These are phyloP conservation scores for Teratosphaeria pseudoeucalypti DNA, from an alignment of 2,329 filamentous ascomycete species.

Conservation along the genomic window DNA sequence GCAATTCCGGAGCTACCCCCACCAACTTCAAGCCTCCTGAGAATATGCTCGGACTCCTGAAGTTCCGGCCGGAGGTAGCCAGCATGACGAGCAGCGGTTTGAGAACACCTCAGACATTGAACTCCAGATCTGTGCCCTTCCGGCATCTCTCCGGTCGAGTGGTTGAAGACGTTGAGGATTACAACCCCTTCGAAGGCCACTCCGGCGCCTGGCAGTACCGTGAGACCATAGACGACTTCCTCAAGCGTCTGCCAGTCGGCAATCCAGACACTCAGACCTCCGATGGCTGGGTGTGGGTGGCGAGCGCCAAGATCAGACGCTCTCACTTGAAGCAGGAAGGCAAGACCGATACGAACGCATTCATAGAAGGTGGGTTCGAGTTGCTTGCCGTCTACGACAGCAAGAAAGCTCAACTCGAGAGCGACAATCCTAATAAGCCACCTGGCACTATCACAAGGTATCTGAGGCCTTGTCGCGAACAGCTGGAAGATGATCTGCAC, in stretches of 20 bases:
- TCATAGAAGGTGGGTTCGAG: constrained; percentile 44
- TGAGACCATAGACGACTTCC: constrained; percentile 56
- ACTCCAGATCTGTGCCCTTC: neutral
- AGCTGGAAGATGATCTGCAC: constrained; percentile 46
- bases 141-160: constrained; percentile 1
- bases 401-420: constrained; percentile 39
- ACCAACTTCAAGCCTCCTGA: neutral
- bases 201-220: constrained; percentile 49
- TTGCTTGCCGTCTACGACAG: constrained; percentile 43
- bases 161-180: constrained; percentile 23
- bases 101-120: neutral
- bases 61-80: constrained; percentile 11
- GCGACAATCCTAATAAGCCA: constrained; percentile 40
- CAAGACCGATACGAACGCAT: constrained; percentile 37
- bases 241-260: constrained; percentile 57
- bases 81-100: constrained; percentile 3
- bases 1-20: neutral
- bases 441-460: constrained; percentile 28
- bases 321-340: constrained; percentile 27
- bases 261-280: constrained; percentile 41
- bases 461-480: constrained; percentile 32
- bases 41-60: constrained; percentile 11
- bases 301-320: constrained; percentile 45
- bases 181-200: constrained; percentile 51
- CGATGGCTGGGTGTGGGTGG: constrained; percentile 62